Evolutionary conservation across 2,329 filamentous ascomycete genomes (phyloP).

Genomic region (Sporothrix globosa): DNA sequence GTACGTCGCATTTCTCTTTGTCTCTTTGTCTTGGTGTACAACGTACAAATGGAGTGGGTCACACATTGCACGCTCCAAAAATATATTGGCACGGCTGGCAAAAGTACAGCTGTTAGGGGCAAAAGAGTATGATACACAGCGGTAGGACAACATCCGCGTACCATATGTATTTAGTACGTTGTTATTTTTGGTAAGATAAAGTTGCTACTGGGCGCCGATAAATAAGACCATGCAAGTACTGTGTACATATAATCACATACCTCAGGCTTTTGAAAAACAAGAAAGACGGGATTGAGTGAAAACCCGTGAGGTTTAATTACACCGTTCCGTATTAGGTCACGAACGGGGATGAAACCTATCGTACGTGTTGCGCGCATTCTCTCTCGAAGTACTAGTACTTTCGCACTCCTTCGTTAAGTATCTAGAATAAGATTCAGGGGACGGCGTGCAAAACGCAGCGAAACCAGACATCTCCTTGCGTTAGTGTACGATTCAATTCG

Average conservation of each 20-base stretch:
- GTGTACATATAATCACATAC: neutral
- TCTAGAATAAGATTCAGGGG: no score
- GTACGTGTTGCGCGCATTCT: constrained; percentile 11
- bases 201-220: neutral
- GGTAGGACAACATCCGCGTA: neutral
- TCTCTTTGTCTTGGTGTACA: no score
- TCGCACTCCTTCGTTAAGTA: no score
- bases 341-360: constrained; percentile 28
- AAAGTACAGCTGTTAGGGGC: constrained; percentile 2
- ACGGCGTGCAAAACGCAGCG: neutral
- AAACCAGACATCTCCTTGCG: constrained; percentile 25
- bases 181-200: neutral
- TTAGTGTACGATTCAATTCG: constrained; percentile 24
- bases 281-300: no score
- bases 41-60: constrained; percentile 11
- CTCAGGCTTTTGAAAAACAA: no score
- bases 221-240: neutral
- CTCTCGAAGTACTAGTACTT: neutral
- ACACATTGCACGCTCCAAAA: constrained; percentile 26
- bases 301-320: no score
- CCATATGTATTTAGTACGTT: neutral
- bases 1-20: no score
- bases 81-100: constrained; percentile 31
- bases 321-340: neutral
- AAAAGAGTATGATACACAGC: neutral